Evolutionary conservation across 345 rosid genomes (phyloP).

Genomic region (Hibiscus syriacus): DNA sequence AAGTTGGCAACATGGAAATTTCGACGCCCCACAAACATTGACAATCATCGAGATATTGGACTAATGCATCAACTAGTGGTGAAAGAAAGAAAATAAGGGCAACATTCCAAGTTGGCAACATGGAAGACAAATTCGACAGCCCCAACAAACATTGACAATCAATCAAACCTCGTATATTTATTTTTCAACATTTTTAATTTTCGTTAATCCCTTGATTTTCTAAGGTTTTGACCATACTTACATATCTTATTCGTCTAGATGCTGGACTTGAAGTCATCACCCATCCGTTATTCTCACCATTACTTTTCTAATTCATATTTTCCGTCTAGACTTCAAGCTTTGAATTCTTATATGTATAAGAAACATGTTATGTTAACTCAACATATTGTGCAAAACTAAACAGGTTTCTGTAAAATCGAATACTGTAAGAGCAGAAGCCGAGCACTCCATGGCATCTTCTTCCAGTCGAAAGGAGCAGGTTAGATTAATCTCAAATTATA

Average conservation of each 20-base stretch:
- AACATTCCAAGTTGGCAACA: constrained; percentile 3
- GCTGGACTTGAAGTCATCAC: not conserved
- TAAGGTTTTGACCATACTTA: not conserved
- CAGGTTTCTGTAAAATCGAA: not conserved
- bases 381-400: not conserved
- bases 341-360: not conserved
- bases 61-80: no score
- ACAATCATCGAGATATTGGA: no score
- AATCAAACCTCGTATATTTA: not conserved
- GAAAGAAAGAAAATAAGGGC: not conserved
- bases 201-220: not conserved
- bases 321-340: not conserved
- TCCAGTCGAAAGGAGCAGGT: constrained; percentile 9
- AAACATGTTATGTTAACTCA: not conserved
- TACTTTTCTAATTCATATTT: not conserved
- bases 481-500: not conserved
- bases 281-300: not conserved
- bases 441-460: constrained; percentile 7
- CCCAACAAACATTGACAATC: not conserved
- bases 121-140: not conserved
- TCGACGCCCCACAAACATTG: not conserved
- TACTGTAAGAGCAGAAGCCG: constrained; percentile 2
- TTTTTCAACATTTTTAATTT: not conserved
- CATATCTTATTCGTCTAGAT: not conserved
- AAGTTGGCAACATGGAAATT: not conserved